These are phyloP conservation scores for Eutypa lata DNA, from an alignment of 2,329 filamentous ascomycete genomes.

Conservation along the genomic window DNA sequence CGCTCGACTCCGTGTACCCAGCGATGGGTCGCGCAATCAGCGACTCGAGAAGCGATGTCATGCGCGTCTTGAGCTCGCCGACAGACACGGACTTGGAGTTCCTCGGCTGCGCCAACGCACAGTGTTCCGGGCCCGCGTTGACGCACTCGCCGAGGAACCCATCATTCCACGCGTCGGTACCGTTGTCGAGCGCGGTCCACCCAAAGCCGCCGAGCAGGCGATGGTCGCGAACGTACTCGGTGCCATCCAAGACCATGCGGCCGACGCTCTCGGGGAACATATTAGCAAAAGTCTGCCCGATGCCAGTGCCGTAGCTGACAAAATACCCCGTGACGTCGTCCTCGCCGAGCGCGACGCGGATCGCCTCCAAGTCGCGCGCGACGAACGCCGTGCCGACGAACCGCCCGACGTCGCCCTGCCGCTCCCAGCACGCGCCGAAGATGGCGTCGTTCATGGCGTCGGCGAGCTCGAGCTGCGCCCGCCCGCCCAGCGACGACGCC, in stretches of 20 bases:
- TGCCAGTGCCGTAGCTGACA: slow-evolving; percentile 50
- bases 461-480: slow-evolving; percentile 37
- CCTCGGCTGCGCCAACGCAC: slow-evolving; percentile 37
- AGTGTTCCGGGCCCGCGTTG: slow-evolving; percentile 43
- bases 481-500: slow-evolving; percentile 27
- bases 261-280: slow-evolving; percentile 49
- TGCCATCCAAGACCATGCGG: slow-evolving; percentile 47
- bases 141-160: slow-evolving; percentile 50
- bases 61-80: slow-evolving; percentile 33
- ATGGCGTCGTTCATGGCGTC: slow-evolving; percentile 46
- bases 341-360: slow-evolving; percentile 42
- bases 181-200: slow-evolving; percentile 46
- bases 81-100: slow-evolving; percentile 30
- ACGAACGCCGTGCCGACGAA: slow-evolving; percentile 46
- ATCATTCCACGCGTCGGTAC: slow-evolving; percentile 46
- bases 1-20: slow-evolving; percentile 35
- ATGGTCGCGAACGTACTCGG: slow-evolving; percentile 45
- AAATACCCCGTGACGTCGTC: slow-evolving; percentile 47
- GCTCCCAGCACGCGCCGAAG: slow-evolving; percentile 40
- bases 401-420: slow-evolving; percentile 41
- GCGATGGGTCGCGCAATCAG: slow-evolving; percentile 36
- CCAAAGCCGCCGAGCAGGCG: slow-evolving; percentile 44
- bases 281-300: slow-evolving; percentile 49
- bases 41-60: slow-evolving; percentile 35
- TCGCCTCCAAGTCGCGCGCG: slow-evolving; percentile 47